Evolutionary conservation across 371 early-diverging fungal species (phyloP).

Genomic region (Dipsacomyces acuminosporus): DNA sequence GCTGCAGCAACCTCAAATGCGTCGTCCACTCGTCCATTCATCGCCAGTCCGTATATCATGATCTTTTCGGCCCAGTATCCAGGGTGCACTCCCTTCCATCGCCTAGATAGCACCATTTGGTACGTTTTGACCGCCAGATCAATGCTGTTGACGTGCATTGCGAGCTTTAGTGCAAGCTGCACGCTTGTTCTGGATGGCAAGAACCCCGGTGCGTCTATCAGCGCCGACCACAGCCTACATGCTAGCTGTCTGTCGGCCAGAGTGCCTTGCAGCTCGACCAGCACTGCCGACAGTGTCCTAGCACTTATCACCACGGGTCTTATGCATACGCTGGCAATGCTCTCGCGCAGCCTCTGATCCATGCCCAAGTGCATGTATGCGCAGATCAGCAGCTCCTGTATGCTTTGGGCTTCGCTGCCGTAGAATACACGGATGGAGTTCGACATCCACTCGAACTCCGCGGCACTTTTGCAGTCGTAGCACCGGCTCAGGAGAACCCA

Average conservation of each 20-base stretch:
- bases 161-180: slow-evolving; percentile 25
- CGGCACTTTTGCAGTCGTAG: slow-evolving; percentile 4
- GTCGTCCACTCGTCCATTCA: slow-evolving; percentile 18
- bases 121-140: slow-evolving; percentile 24
- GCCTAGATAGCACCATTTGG: slow-evolving; percentile 12
- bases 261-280: slow-evolving; percentile 24
- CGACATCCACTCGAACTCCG: slow-evolving; percentile 16
- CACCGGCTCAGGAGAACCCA: slow-evolving; percentile 36
- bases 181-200: slow-evolving; percentile 28
- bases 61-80: slow-evolving; percentile 38
- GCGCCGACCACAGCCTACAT: slow-evolving; percentile 26
- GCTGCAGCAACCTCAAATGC: slow-evolving; percentile 31
- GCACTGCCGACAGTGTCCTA: slow-evolving; percentile 5
- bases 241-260: slow-evolving; percentile 23
- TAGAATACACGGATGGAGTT: slow-evolving; percentile 12
- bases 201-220: slow-evolving; percentile 6
- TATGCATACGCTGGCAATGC: slow-evolving; percentile 9
- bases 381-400: slow-evolving; percentile 17
- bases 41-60: slow-evolving; percentile 36
- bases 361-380: slow-evolving; percentile 25
- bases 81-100: slow-evolving; percentile 12
- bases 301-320: slow-evolving; percentile 8
- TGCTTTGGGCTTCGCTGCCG: slow-evolving; percentile 1
- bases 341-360: slow-evolving; percentile 15
- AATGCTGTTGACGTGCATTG: slow-evolving; percentile 15